Evolutionary conservation across 2,329 filamentous ascomycete genomes (phyloP), one percentile per base, ranked within the genome.

Genomic region (Rhytidhysteron rufulum): DNA sequence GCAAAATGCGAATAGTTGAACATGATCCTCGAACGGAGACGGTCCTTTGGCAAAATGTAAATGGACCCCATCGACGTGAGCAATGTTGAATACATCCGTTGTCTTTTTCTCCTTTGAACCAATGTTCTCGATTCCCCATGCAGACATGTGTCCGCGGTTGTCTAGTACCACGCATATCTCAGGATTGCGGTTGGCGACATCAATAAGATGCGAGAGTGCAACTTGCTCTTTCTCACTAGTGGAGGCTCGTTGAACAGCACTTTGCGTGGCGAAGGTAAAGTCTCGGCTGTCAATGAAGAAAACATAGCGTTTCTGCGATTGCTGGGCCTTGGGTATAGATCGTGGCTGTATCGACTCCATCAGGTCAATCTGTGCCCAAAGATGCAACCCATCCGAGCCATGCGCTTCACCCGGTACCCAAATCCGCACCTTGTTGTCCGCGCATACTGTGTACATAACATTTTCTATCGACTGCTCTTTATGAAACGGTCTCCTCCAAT

Each of bases 71-170:
- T 86, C 80, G 19, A 90, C 78, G 55, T 94, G 86, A 1, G 88
- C 82, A 51, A 96, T 83, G 57, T 88, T 93, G 70, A 93, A 94
- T n/a, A 91, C 79, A 46, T 83, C 81, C 20, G 80, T 74, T 4
- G 77, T 73, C 43, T 79, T 79, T 50, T 79, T 80, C 22, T 75
- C 71, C 56, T 83, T 88, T 53, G 79, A 82, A 25, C 85, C 84
- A 16, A 95, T 78, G 56, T 91, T 90, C 62, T 97, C 90, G 41
- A 98, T 69, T 1, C 88, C 91, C 87, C 91, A 96, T 0, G 88
- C 88, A 30, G 87, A 89, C 85, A 97, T 88, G 49, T 83, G 82
- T 1, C 91, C 91, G 34, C 77, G 72, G n/a, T 83, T 82, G 63
- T 97, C 88, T 34, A 95, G 73, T 7, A 91, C 82, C 18, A 97